These are phyloP conservation scores for Solanum peruvianum DNA, from an alignment of 257 asterid species.

Conservation along the genomic window DNA sequence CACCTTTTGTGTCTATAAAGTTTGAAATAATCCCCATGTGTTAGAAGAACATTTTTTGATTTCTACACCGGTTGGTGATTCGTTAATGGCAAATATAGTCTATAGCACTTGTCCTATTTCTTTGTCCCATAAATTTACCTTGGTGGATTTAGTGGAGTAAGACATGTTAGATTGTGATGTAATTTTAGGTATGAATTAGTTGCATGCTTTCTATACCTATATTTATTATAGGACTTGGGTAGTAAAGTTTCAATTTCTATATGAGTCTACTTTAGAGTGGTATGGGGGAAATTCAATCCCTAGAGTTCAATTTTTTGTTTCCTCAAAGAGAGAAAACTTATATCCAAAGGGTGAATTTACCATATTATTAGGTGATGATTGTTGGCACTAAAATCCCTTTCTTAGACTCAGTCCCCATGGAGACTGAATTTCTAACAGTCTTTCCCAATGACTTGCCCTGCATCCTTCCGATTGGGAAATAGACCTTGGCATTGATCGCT, in stretches of 20 bases:
- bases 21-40: neutral
- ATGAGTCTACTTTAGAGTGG: neutral
- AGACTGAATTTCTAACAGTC: neutral
- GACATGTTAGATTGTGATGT: neutral
- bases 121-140: neutral
- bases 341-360: neutral
- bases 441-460: neutral
- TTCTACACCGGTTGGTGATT: neutral
- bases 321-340: neutral
- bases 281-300: neutral
- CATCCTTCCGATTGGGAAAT: neutral
- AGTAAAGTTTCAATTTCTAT: neutral
- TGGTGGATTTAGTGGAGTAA: neutral
- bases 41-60: neutral
- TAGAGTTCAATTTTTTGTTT: no score
- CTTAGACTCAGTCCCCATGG: neutral
- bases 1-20: neutral
- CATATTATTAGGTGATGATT: neutral
- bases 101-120: neutral
- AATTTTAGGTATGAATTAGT: neutral
- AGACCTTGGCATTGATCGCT: neutral
- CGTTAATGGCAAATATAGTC: neutral
- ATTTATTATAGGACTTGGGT: neutral
- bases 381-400: neutral
- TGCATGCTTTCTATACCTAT: neutral